Conservation (phyloP, 108 stramenopile species). For the Skeletonema grethae region DNA sequence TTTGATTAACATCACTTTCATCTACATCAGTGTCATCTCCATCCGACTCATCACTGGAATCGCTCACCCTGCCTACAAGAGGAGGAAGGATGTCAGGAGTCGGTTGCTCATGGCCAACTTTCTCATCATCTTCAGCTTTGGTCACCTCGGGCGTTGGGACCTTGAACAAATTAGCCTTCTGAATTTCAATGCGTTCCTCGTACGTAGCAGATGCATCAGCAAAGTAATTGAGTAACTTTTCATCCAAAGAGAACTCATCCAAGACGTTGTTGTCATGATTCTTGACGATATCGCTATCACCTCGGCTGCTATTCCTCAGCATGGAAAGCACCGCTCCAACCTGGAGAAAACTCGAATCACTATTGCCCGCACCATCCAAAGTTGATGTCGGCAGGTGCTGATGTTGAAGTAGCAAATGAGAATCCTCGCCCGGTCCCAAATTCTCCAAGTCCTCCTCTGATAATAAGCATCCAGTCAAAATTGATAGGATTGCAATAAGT, state of each 20-base stretch:
- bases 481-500: slow-evolving; percentile 63
- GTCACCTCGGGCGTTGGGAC: neutral
- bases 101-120: neutral
- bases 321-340: slow-evolving; percentile 61
- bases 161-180: slow-evolving; percentile 55
- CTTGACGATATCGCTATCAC: neutral
- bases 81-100: neutral
- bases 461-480: slow-evolving; percentile 40
- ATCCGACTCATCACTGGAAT: slow-evolving; percentile 1
- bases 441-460: slow-evolving; percentile 39
- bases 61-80: slow-evolving; percentile 9
- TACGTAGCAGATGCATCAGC: slow-evolving; percentile 70
- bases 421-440: slow-evolving; percentile 12
- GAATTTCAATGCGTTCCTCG: slow-evolving; percentile 77
- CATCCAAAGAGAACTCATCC: slow-evolving; percentile 45
- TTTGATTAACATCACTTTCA: slow-evolving; percentile 8
- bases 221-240: slow-evolving; percentile 56
- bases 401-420: neutral
- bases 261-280: slow-evolving; percentile 7
- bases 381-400: neutral
- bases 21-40: slow-evolving; percentile 5
- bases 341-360: slow-evolving; percentile 39
- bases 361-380: slow-evolving; percentile 25
- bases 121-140: neutral
- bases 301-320: slow-evolving; percentile 6